phyloP scores from a whole-genome alignment of 129 eudicot species.

The Lactuca saligna region DNA sequence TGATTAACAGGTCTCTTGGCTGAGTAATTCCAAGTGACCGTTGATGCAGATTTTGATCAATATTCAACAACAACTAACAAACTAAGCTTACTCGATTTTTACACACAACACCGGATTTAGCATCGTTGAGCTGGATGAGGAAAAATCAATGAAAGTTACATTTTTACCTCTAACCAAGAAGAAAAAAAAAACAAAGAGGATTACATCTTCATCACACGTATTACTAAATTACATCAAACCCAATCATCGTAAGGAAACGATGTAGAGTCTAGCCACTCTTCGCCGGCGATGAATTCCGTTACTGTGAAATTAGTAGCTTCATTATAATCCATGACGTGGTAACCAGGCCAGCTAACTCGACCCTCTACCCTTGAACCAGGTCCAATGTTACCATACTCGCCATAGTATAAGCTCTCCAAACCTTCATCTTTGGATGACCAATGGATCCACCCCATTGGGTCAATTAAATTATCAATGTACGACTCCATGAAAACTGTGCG shows the following conservation, averaged over 20 bases:
- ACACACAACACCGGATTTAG: too few species aligned
- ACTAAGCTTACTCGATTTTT: too few species aligned
- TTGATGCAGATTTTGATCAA: too few species aligned
- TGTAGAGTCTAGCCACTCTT: slow-evolving; percentile 87
- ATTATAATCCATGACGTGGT: slow-evolving; percentile 67
- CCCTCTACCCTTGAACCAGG: slow-evolving; percentile 52
- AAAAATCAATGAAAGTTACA: background rate
- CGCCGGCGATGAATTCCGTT: slow-evolving; percentile 63
- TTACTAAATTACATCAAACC: slow-evolving; percentile 36
- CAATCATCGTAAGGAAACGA: slow-evolving; percentile 82
- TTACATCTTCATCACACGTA: background rate
- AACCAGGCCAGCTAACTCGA: slow-evolving; percentile 73
- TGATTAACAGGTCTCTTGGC: too few species aligned
- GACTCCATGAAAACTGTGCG: slow-evolving; percentile 68
- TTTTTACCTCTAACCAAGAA: too few species aligned
- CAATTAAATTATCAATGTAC: slow-evolving; percentile 63
- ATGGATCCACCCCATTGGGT: slow-evolving; percentile 59
- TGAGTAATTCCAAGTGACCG: too few species aligned
- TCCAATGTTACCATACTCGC: slow-evolving; percentile 70
- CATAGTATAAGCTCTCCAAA: slow-evolving; percentile 67
- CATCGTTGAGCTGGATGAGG: too few species aligned
- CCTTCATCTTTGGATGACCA: slow-evolving; percentile 60
- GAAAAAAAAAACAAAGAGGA: background rate
- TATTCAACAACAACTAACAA: too few species aligned
- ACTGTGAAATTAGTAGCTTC: slow-evolving; percentile 78